Conservation (phyloP, 1,284 basidiomycete species). For the Bondarzewia mesenterica region DNA sequence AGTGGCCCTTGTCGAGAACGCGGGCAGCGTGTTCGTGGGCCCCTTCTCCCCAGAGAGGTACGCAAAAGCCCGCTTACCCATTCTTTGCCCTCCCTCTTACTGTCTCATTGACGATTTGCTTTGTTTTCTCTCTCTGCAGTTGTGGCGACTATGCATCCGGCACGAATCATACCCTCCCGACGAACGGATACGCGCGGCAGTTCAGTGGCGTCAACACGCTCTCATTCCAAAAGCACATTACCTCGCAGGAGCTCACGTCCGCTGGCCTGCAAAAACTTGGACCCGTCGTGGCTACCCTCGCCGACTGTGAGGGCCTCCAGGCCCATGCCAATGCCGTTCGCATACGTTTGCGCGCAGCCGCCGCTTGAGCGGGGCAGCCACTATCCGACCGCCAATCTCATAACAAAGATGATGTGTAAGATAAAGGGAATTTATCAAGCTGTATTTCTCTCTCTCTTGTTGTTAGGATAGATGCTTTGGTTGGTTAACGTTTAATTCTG, state of each 20-base stretch:
- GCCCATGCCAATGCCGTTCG: conserved; percentile 90
- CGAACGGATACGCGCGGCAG: conserved; percentile 93
- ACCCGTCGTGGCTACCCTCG: conserved; percentile 84
- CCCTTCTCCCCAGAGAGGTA: conserved; percentile 92
- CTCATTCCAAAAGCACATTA: conserved; percentile 99
- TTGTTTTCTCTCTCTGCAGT: conserved; percentile 30
- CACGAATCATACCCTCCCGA: conserved; percentile 96
- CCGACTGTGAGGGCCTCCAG: conserved; percentile 91
- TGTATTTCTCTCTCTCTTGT: too few species aligned
- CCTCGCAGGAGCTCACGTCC: conserved; percentile 84
- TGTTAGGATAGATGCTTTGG: too few species aligned
- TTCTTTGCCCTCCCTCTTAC: neutral
- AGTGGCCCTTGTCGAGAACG: conserved; percentile 74
- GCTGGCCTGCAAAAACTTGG: conserved; percentile 78
- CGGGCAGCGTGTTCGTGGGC: conserved; percentile 95
- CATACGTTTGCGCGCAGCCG: conserved; percentile 39
- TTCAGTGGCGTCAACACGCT: conserved; percentile 97
- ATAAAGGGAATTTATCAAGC: too few species aligned
- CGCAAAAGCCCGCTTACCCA: conserved; percentile 13
- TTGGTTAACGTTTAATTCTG: too few species aligned
- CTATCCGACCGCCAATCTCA: too few species aligned
- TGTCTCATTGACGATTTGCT: neutral
- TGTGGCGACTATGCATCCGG: conserved; percentile 99
- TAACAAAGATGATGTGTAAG: too few species aligned
- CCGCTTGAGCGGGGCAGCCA: too few species aligned